Base-by-base conservation (phyloP, 768 basidiomycete genomes). In the Phanerochaete sordida region DNA sequence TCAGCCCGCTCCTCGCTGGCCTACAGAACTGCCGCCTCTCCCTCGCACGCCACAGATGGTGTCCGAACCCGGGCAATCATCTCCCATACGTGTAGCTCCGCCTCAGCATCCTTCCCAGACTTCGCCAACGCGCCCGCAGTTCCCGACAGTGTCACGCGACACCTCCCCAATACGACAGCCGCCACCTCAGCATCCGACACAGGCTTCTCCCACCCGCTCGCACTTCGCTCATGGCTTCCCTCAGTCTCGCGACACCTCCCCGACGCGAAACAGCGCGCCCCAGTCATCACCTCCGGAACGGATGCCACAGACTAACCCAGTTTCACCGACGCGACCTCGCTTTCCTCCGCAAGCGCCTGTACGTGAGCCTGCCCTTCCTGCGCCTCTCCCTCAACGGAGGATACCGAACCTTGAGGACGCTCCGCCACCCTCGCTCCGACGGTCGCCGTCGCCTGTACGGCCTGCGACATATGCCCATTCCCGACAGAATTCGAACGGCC, bases 391-490 rank as follows among this genome's bases (percentile, higher is more conserved):
- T 55, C 71, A 64, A 55, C 68, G 65, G 55, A 65, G 58, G 15
- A 54, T 63, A 44, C 67, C 79, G n/a, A 70, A 73, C 65, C 64
- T 79, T 13, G 77, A 79, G 59, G 78, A 79, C 67, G 74, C 76
- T 33, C 78, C 77, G 27, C 77, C 77, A 3, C 76, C 72, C 23
- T 79, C 77, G 2, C 61, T 78, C 30, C 74, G 76, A 47, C 71
- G 75, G 26, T 74, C 76, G 2, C 76, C 75, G n/a, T 67, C 70
- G 1, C 69, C 71, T 15, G 33, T 58, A 7, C 58, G 62, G 27
- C 24, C 39, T 2, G 45, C 59, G 3, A 35, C 58, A 31, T 52
- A 30, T n/a, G 27, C 45, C 19, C 24, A 56, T 8, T 37, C 21
- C 24, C 52, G 21, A 5, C 35, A 28, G 12, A 43, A 43, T 43